Percentiles rank a stretch among this genome's conserved stretches.
phyloP scores from a whole-genome alignment of 108 stramenopile genomes.

The Cylindrotheca closterium region DNA sequence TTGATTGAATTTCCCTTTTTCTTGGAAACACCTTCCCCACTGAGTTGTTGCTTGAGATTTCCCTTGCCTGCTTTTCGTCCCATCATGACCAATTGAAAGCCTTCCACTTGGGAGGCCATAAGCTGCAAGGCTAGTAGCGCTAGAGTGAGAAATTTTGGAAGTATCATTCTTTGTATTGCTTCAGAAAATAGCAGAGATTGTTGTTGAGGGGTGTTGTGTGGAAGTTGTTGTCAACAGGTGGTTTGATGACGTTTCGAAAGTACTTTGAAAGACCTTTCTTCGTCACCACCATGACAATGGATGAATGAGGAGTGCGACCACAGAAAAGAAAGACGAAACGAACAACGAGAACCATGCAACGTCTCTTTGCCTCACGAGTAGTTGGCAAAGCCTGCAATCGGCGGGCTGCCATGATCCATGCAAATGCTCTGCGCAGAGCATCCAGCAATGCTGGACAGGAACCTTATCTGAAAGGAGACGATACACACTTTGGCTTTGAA shows the following conservation, averaged over 20 bases:
- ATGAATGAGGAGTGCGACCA: too few species aligned
- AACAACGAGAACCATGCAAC: background rate
- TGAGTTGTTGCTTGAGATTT: slow-evolving; percentile 39
- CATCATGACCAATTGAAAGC: slow-evolving; percentile 56
- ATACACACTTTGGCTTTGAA: slow-evolving; percentile 83
- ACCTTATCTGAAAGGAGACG: slow-evolving; percentile 43
- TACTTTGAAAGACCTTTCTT: too few species aligned
- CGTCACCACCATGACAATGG: too few species aligned
- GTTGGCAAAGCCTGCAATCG: background rate
- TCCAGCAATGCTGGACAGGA: background rate
- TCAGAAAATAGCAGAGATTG: too few species aligned
- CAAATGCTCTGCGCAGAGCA: background rate
- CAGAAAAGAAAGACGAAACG: too few species aligned
- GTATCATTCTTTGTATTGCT: too few species aligned
- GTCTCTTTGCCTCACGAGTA: background rate
- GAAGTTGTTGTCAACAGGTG: too few species aligned
- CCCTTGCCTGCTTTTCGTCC: slow-evolving; percentile 60
- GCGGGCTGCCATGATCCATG: background rate
- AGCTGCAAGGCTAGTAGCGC: background rate
- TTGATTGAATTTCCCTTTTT: slow-evolving; percentile 15
- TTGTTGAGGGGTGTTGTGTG: too few species aligned
- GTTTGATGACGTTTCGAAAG: too few species aligned
- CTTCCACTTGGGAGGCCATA: background rate
- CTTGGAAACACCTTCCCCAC: slow-evolving; percentile 20
- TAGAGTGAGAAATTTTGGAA: too few species aligned